phyloP scores from a whole-genome alignment of 345 rosid genomes.

The Brassica incana region DNA sequence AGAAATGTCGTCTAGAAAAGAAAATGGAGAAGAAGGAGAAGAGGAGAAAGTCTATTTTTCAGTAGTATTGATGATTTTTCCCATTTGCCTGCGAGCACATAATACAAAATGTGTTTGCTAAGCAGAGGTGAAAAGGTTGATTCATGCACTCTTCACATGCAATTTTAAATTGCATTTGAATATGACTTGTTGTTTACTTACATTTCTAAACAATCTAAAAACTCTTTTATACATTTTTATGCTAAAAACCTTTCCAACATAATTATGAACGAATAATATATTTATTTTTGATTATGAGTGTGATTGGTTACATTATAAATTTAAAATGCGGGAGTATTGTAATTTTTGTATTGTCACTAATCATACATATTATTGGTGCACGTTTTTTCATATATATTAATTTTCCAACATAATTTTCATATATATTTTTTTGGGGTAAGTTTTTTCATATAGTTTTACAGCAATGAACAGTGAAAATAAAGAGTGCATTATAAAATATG shows the following conservation, averaged over 20 bases:
- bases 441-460: too few species aligned
- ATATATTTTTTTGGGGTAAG: too few species aligned
- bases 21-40: not conserved
- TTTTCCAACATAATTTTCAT: too few species aligned
- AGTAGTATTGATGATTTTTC: not conserved
- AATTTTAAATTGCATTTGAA: not conserved
- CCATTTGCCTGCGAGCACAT: not conserved
- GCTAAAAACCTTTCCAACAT: not conserved
- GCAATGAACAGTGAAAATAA: too few species aligned
- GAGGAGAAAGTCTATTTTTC: not conserved
- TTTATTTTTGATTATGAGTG: not conserved
- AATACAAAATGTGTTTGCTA: not conserved
- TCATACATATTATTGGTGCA: too few species aligned
- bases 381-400: too few species aligned
- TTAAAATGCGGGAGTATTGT: too few species aligned
- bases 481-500: not conserved
- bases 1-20: conserved; percentile 8
- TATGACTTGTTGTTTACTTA: conserved; percentile 1
- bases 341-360: too few species aligned
- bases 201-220: not conserved
- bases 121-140: conserved; percentile 2
- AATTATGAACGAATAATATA: not conserved
- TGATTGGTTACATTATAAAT: not conserved
- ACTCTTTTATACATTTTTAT: not conserved
- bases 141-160: not conserved